These are phyloP conservation scores for Auriscalpium vulgare DNA, from an alignment of 768 basidiomycete genomes.

Conservation along the genomic window DNA sequence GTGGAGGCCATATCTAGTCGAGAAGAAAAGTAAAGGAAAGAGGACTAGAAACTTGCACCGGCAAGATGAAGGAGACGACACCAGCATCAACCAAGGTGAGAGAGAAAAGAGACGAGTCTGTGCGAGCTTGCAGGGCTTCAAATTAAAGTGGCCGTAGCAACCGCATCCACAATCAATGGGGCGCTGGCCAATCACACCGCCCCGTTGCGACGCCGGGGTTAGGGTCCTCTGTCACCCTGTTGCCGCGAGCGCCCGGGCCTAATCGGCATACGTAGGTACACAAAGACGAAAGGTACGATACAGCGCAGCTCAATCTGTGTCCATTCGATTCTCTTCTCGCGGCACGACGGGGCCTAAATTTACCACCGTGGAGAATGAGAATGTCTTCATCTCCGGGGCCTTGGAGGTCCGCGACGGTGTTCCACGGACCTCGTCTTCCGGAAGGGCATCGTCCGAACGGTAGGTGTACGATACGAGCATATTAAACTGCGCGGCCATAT, in stretches of 20 bases:
- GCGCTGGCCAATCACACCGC: no score
- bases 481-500: constrained; percentile 59
- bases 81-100: constrained; percentile 9
- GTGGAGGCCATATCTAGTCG: constrained; percentile 23
- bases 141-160: background rate
- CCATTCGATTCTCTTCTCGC: constrained; percentile 37
- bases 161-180: no score
- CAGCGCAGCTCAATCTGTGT: constrained; percentile 4
- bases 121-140: background rate
- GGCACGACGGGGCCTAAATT: constrained; percentile 68
- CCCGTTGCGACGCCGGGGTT: no score
- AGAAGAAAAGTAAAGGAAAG: constrained; percentile 5
- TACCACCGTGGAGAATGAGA: constrained; percentile 82
- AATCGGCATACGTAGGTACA: no score
- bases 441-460: constrained; percentile 76
- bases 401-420: constrained; percentile 37
- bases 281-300: no score
- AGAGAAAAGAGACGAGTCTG: background rate
- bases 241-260: no score
- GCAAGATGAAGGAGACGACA: constrained; percentile 25
- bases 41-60: constrained; percentile 30
- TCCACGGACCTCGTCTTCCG: constrained; percentile 41
- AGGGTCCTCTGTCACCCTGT: no score
- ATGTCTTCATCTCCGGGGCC: constrained; percentile 72
- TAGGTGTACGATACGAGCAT: constrained; percentile 94